Evolutionary conservation across 1,284 basidiomycete genomes (phyloP).

Genomic region (Grifola frondosa): DNA sequence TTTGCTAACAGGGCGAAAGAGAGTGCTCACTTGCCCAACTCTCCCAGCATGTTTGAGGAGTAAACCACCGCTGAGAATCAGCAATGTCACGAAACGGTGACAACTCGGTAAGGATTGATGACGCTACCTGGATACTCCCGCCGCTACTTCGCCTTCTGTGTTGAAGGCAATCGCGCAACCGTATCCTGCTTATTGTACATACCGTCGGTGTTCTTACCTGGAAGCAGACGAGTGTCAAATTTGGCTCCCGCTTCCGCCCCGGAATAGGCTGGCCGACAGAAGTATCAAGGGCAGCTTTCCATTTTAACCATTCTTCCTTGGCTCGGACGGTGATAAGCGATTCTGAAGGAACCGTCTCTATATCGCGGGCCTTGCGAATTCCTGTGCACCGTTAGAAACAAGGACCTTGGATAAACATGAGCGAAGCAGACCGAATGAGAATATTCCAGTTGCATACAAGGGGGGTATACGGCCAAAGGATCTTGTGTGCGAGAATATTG

Average conservation of each 20-base stretch:
- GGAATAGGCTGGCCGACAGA: too few relatives aligned
- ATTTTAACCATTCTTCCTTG: slow-evolving; percentile 54
- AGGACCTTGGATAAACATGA: slow-evolving; percentile 38
- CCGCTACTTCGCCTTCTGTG: slow-evolving; percentile 45
- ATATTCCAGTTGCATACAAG: slow-evolving; percentile 40
- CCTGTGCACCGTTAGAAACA: slow-evolving; percentile 50
- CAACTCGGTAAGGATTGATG: too few relatives aligned
- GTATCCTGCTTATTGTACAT: slow-evolving; percentile 61
- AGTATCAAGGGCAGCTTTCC: slow-evolving; percentile 49
- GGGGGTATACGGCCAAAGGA: slow-evolving; percentile 66
- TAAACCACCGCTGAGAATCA: slow-evolving; percentile 58
- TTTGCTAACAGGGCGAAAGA: slow-evolving; percentile 1
- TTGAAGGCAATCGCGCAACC: slow-evolving; percentile 65
- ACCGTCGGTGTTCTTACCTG: slow-evolving; percentile 7
- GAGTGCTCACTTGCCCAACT: slow-evolving; percentile 72
- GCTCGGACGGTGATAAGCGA: slow-evolving; percentile 51
- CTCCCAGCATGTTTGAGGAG: slow-evolving; percentile 70
- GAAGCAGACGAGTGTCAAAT: too few relatives aligned
- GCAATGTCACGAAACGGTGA: too few relatives aligned
- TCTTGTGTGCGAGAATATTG: slow-evolving; percentile 49
- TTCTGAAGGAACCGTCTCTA: slow-evolving; percentile 39
- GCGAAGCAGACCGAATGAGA: not conserved
- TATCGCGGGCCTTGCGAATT: slow-evolving; percentile 41
- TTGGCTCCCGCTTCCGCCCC: too few relatives aligned
- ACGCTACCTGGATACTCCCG: slow-evolving; percentile 71